Base-by-base conservation (phyloP, 169 alveolate genomes). In the Plasmodium cynomolgi region DNA sequence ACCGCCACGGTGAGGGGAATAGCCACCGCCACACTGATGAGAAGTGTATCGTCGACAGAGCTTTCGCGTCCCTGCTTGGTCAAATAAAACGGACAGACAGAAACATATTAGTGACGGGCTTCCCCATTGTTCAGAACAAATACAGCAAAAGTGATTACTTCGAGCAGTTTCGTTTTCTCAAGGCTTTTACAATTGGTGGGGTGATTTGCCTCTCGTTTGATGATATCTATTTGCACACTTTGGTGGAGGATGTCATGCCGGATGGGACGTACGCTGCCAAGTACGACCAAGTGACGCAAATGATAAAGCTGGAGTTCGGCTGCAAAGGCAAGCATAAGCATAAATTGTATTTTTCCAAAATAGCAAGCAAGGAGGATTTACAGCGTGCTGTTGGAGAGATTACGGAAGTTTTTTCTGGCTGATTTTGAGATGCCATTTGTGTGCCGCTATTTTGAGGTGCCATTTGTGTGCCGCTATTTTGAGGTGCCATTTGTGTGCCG, bases 71-170 rank as follows among this genome's bases (percentile, higher is more conserved):
- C 39, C 29, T 91, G 39, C 15, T 56, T 72, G 37, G 44, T 37
- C 82, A 72, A 83, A 91, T 91, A 82, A 91, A 91, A 50, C 37
- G 29, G 15, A 54, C 54, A 74, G 91, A 91, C 37, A 81, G 23
- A 2, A 91, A 91, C 29, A 75, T 91, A 73, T 54, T 91, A 39
- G 75, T 91, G 72, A 81, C 86, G 2, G 95, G 95, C 0, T 91
- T 91, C 39, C 95, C 95, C 13, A 82, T 91, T 62, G 31, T 90
- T 20, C 31, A 77, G 58, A 91, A 72, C 33, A 56, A 34, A 13
- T 71, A 90, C 72, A 83, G 54, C 29, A 81, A 26, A 23, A 31
- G 92, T 72, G 88, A 71, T 54, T 91, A 91, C 39, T 91, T 91
- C 75, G 83, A 91, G 56, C 95, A 91, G 26, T 72, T 91, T 29